Evolutionary conservation across 164 flowering plant species (phyloP), one percentile per base, ranked within the genome.

Genomic region (Cinnamomum micranthum): DNA sequence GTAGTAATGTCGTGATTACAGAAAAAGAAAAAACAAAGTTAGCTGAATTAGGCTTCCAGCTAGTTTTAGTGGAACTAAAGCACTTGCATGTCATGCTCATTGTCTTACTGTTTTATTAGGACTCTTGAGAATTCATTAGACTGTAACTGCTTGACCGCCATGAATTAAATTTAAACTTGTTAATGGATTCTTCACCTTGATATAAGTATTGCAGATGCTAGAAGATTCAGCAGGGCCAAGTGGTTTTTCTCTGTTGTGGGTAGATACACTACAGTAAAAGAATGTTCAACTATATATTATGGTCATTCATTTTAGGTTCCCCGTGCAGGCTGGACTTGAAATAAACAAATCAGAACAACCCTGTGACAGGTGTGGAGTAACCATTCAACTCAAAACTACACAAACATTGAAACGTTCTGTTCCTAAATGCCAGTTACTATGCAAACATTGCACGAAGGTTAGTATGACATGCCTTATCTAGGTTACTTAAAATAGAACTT

Each of bases 321-420:
- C 22, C 75, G 25, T 77, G 80, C 91, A 93, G 92, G 86, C 65
- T 72, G 17, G 75, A 51, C 27, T 51, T 77, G 74, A 73, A 69
- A 83, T 82, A 77, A 82, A 73, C 76, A 83, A 83, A 78, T 80
- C 76, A 22, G 71, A 68, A 63, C 80, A 80, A 59, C 75, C 73
- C 3, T 93, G 97, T 85, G 87, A 81, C 50, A 24, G 90, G 69
- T 96, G 99, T 86, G 93, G 94, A 31, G 68, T 80, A 76, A 77
- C 65, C 74, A 79, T 89, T 77, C 90, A 92, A 64, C 73, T 68
- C 35, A 89, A 86, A 81, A 58, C 74, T 19, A 65, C 83, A 67
- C 85, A 87, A 82, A 87, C 87, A 76, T 73, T 63, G 66, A 63
- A 6, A 22, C 11, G 6, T 63, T 9, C 27, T n/a, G 66, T 63